Evolutionary conservation across 129 eudicot species (phyloP).

Genomic region (Tagetes erecta): DNA sequence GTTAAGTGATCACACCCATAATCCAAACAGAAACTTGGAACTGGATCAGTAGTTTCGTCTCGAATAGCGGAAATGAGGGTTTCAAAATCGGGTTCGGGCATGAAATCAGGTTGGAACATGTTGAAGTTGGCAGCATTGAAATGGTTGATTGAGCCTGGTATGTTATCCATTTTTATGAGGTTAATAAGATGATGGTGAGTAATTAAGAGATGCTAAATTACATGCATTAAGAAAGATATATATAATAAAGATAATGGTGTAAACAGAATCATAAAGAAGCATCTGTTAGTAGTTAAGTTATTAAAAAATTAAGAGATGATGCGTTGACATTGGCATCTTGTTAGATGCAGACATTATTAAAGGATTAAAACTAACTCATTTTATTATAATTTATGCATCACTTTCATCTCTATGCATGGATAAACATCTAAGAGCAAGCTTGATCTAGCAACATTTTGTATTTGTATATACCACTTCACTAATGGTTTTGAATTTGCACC

Average conservation of each 20-base stretch:
- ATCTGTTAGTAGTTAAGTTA: constrained; percentile 8
- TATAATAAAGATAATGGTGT: not conserved
- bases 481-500: no score
- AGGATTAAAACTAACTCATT: not conserved
- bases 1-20: constrained; percentile 41
- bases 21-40: constrained; percentile 27
- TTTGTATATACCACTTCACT: no score
- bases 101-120: constrained; percentile 42
- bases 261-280: constrained; percentile 19
- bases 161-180: constrained; percentile 27
- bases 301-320: constrained; percentile 17
- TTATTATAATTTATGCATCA: not conserved
- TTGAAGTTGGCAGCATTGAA: constrained; percentile 16
- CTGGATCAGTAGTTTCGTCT: constrained; percentile 41
- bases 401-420: not conserved
- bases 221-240: not conserved
- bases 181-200: not conserved
- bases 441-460: no score
- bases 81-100: constrained; percentile 50
- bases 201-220: not conserved
- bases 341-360: not conserved
- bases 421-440: no score
- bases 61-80: constrained; percentile 51
- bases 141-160: constrained; percentile 27
- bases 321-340: constrained; percentile 18